phyloP scores from a whole-genome alignment of 78 protist species.

The Dictyostelium intermedium region DNA sequence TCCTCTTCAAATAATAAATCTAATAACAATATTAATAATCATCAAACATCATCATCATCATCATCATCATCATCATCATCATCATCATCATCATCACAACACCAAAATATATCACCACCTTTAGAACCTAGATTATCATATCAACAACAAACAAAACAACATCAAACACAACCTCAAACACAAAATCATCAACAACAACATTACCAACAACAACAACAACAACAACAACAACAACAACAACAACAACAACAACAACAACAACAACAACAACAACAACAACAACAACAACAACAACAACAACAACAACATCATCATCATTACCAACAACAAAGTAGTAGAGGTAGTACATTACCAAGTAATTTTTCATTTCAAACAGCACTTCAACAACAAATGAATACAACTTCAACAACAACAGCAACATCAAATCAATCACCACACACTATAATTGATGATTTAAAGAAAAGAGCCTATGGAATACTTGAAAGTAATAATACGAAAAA shows the following conservation, averaged over 20 bases:
- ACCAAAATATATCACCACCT: not conserved
- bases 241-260: slow-evolving; percentile 1
- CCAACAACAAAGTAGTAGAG: not conserved
- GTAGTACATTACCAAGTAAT: not conserved
- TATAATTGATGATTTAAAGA: not conserved
- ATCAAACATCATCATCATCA: not conserved
- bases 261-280: slow-evolving; percentile 30
- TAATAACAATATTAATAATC: no score
- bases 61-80: not conserved
- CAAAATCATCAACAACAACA: not conserved
- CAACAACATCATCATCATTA: not conserved
- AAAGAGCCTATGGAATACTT: not conserved
- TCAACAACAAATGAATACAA: not conserved
- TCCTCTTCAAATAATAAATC: not conserved
- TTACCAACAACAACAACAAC: not conserved
- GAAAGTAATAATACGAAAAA: not conserved
- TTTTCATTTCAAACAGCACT: not conserved
- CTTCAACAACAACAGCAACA: not conserved
- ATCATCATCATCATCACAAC: not conserved
- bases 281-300: slow-evolving; percentile 9
- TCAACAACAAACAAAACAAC: not conserved
- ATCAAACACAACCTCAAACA: not conserved
- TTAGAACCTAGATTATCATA: not conserved
- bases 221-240: not conserved
- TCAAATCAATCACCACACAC: not conserved